phyloP scores from a whole-genome alignment of 148 eudicot genomes.

The Rhododendron ovatum region DNA sequence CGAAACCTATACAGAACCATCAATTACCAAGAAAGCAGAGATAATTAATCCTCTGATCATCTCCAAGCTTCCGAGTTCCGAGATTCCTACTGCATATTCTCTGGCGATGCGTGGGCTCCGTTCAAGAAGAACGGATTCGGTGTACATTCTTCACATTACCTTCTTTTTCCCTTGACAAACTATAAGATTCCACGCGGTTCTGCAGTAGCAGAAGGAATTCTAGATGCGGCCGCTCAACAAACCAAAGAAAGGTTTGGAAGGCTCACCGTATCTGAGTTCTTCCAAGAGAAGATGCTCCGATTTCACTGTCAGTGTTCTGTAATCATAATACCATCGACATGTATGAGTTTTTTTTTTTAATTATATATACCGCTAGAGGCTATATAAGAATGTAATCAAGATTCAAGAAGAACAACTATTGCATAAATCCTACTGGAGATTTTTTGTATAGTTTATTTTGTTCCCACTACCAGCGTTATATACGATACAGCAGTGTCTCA shows the following conservation, averaged over 20 bases:
- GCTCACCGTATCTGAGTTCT: constrained; percentile 78
- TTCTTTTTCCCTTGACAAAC: background rate
- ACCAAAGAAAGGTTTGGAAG: background rate
- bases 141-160: background rate
- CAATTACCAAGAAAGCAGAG: background rate
- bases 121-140: background rate
- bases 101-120: background rate
- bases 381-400: background rate
- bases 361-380: too few species aligned
- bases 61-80: too few species aligned
- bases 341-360: background rate
- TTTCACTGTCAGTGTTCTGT: constrained; percentile 83
- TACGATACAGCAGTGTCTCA: background rate
- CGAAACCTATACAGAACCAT: background rate
- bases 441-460: background rate
- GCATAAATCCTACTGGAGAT: background rate
- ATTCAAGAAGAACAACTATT: background rate
- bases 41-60: background rate
- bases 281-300: constrained; percentile 66
- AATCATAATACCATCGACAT: background rate
- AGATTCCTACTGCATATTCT: background rate
- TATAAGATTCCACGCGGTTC: background rate
- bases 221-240: background rate
- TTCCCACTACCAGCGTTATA: background rate
- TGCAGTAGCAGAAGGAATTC: background rate